These are phyloP conservation scores for Mucor lusitanicus DNA, from an alignment of 371 early-diverging fungal species.

Conservation along the genomic window DNA sequence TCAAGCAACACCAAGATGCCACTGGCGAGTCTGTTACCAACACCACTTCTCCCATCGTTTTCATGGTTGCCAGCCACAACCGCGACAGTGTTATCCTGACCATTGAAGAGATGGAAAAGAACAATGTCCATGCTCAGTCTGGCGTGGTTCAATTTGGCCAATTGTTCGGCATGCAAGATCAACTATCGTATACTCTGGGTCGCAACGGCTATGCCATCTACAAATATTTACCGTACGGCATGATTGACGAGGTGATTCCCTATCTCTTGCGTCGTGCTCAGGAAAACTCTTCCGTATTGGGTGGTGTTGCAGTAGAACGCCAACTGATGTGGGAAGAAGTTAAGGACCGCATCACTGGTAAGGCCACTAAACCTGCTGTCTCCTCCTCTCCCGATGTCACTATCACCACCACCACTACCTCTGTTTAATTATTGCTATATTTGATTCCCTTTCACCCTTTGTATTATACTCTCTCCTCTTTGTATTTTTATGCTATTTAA, in stretches of 20 bases:
- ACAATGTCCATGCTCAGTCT: conserved; percentile 54
- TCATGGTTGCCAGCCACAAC: conserved; percentile 95
- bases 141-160: conserved; percentile 92
- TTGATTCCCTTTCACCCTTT: neutral
- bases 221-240: conserved; percentile 94
- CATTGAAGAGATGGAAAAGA: conserved; percentile 65
- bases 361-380: conserved; percentile 6
- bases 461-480: neutral
- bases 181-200: conserved; percentile 76
- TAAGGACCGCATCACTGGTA: conserved; percentile 40
- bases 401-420: conserved; percentile 10
- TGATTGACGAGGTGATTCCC: conserved; percentile 84
- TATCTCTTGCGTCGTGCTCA: conserved; percentile 94
- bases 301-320: conserved; percentile 49
- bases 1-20: conserved; percentile 35
- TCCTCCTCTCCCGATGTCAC: conserved; percentile 15
- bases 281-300: conserved; percentile 87
- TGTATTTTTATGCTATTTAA: conserved; percentile 1
- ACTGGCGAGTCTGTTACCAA: conserved; percentile 33
- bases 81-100: conserved; percentile 73
- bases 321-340: conserved; percentile 58
- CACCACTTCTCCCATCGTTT: conserved; percentile 56
- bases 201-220: conserved; percentile 76
- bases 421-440: conserved; percentile 11
- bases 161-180: conserved; percentile 90